phyloP scores from a whole-genome alignment of 106 monocot genomes.

The Allium fistulosum region DNA sequence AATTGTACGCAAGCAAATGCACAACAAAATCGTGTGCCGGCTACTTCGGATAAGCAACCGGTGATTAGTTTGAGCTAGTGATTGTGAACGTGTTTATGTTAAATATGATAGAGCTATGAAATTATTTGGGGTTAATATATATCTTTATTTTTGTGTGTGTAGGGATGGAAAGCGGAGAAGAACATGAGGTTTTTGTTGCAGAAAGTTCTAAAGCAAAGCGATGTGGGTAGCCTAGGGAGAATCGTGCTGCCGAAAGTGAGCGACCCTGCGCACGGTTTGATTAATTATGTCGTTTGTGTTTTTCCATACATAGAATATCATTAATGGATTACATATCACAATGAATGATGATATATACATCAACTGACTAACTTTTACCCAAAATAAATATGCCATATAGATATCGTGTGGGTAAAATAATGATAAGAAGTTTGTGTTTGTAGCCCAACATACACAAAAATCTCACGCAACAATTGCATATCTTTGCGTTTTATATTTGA shows the following conservation, averaged over 20 bases:
- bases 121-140: neutral
- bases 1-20: conserved; percentile 4
- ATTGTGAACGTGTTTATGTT: neutral
- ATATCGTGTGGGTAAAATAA: too few relatives aligned
- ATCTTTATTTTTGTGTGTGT: neutral
- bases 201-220: conserved; percentile 96
- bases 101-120: neutral
- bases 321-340: too few relatives aligned
- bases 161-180: conserved; percentile 65
- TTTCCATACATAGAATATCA: too few relatives aligned
- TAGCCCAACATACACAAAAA: too few relatives aligned
- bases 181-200: conserved; percentile 87
- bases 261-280: conserved; percentile 12
- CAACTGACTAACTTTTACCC: too few relatives aligned
- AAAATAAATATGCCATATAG: too few relatives aligned
- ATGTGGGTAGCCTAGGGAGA: conserved; percentile 87
- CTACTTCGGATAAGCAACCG: conserved; percentile 39
- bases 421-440: too few relatives aligned
- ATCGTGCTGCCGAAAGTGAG: conserved; percentile 96
- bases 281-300: neutral
- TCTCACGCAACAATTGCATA: too few relatives aligned
- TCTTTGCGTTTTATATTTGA: too few relatives aligned
- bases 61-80: conserved; percentile 1
- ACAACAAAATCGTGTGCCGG: conserved; percentile 5
- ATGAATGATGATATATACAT: too few relatives aligned